Base-by-base conservation (phyloP, 768 basidiomycete species). In the Agaricus bisporus region DNA sequence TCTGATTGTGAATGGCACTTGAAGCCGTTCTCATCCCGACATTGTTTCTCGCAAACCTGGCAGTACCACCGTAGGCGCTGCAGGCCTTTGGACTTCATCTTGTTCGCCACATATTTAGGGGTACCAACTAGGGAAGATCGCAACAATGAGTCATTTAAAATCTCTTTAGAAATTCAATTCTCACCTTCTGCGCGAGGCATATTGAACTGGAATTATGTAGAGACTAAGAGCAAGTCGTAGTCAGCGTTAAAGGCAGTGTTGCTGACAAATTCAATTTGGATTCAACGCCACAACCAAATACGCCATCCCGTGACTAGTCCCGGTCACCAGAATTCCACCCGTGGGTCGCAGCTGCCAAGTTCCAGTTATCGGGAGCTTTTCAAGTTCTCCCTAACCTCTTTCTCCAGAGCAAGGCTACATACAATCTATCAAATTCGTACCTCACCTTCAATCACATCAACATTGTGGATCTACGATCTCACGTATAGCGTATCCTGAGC, bases 31-130 rank as follows among this genome's bases (percentile, higher is more conserved):
- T 98, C 97, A 69, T 98, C 91, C 66, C 95, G 78, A 68, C 95
- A 98, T 70, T 98, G 95, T 68, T 99, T 99, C 78, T 98, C 74
- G 81, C 97, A 98, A 60, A 98, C 91, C 77, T 99, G 95, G 64
- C 95, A 98, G 72, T 91, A 99, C 95, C 95, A 98, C 58, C 95
- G 81, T 58, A 98, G 81, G 63, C 93, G 84, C 69, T 97, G 95
- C 46, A 95, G 76, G 61, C 94, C 95, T 66, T 98, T 98, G 54
- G 93, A 88, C 73, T 98, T 98, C 88, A 95, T 95, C 70, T 91
- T 88, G 69, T 98, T 98, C 18, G 91, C 92, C 57, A 95, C 72
- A 69, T 80, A 88, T 70, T 93, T 93, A 22, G 91, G 88, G 5
- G 91, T 91, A 65, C 91, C 91, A 61, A 88, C 91, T 91, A 56